These are phyloP conservation scores for Viola pubescens DNA, from an alignment of 441 rosid species.

Conservation along the genomic window DNA sequence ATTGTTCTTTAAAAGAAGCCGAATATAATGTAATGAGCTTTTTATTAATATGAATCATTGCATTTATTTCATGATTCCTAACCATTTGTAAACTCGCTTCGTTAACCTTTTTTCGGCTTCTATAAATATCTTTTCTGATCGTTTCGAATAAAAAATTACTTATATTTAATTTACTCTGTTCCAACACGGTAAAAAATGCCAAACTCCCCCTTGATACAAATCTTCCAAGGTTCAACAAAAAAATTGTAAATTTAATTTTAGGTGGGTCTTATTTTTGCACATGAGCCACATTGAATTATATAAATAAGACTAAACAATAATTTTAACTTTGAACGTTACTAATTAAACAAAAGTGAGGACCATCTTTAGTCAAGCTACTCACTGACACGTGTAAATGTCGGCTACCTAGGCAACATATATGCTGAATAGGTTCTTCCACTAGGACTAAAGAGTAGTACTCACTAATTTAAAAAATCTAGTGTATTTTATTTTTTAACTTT, in stretches of 20 bases:
- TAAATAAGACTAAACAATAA: background rate
- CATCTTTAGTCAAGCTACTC: slow-evolving; percentile 3
- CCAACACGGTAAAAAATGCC: background rate
- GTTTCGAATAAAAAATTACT: background rate
- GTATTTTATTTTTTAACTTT: background rate
- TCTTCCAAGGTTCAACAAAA: background rate
- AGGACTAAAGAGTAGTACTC: no score
- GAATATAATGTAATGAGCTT: no score
- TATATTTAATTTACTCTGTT: background rate
- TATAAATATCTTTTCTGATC: no score
- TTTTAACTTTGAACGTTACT: background rate
- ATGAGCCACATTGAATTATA: slow-evolving; percentile 20
- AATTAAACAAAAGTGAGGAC: slow-evolving; percentile 12
- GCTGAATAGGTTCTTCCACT: slow-evolving; percentile 14
- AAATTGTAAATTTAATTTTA: background rate
- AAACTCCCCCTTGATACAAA: background rate
- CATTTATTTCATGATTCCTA: background rate
- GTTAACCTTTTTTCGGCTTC: background rate
- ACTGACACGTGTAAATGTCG: slow-evolving; percentile 55
- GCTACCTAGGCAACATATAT: slow-evolving; percentile 36
- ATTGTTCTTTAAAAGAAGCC: no score
- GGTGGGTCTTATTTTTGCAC: slow-evolving; percentile 6
- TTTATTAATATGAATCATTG: background rate
- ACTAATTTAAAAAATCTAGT: background rate
- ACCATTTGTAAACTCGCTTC: background rate